Percentiles rank a stretch among this genome's conserved stretches.
These are phyloP conservation scores for Breviolum minutum DNA, from an alignment of 73 alveolate genomes.

Conservation along the genomic window DNA sequence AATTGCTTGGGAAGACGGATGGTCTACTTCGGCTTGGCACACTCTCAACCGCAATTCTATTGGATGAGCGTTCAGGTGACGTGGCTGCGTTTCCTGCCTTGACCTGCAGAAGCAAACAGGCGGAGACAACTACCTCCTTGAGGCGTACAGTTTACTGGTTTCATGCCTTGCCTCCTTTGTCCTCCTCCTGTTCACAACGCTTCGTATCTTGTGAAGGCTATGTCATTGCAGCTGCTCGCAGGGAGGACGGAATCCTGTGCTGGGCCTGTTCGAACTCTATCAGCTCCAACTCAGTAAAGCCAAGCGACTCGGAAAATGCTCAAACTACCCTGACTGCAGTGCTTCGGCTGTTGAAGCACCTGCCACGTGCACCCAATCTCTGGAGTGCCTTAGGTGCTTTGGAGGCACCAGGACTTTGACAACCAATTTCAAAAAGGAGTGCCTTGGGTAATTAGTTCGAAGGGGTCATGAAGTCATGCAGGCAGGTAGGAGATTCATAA, in stretches of 20 bases:
- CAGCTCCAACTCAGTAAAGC: background rate
- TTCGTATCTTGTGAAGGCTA: slow-evolving; percentile 60
- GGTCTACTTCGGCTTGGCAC: slow-evolving; percentile 27
- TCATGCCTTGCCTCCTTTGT: slow-evolving; percentile 53
- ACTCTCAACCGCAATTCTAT: slow-evolving; percentile 47
- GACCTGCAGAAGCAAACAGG: background rate
- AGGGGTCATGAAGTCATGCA: too few relatives aligned
- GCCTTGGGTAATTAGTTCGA: background rate
- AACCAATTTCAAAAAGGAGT: background rate
- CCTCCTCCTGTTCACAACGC: slow-evolving; percentile 36
- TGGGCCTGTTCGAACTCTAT: slow-evolving; percentile 37
- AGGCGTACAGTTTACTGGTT: slow-evolving; percentile 44
- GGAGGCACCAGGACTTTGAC: slow-evolving; percentile 39
- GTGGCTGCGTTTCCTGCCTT: slow-evolving; percentile 50
- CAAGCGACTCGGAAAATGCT: background rate
- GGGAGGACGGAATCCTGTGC: slow-evolving; percentile 64
- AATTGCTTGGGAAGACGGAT: slow-evolving; percentile 39
- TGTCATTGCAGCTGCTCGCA: slow-evolving; percentile 40
- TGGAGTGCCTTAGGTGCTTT: slow-evolving; percentile 76
- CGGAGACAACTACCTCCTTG: background rate
- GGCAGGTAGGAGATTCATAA: too few relatives aligned
- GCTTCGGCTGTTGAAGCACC: slow-evolving; percentile 28
- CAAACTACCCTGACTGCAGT: background rate
- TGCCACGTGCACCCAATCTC: slow-evolving; percentile 56
- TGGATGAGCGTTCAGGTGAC: slow-evolving; percentile 63